Conservation (phyloP, 441 rosid genomes). For the Jatropha multifida region DNA sequence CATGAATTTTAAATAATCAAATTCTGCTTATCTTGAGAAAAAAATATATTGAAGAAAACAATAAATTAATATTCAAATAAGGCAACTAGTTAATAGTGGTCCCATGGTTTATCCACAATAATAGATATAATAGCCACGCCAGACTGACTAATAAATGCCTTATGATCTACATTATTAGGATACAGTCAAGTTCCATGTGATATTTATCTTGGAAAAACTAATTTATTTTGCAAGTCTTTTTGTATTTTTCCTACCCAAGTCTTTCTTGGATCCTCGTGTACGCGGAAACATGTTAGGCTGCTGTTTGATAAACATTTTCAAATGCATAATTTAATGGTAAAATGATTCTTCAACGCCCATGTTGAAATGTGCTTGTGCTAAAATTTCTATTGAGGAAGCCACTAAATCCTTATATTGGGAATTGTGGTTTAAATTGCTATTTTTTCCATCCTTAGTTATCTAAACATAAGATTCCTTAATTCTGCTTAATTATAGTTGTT, state of each 20-base stretch:
- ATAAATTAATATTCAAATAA: not conserved
- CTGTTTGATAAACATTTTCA: not conserved
- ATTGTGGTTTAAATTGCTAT: constrained; percentile 15
- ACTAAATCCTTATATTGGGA: not conserved
- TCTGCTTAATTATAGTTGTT: constrained; percentile 17
- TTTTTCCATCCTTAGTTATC: constrained; percentile 6
- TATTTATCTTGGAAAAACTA: constrained; percentile 1
- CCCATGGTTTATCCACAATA: not conserved
- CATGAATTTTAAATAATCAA: not conserved
- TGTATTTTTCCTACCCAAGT: not conserved
- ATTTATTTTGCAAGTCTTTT: not conserved
- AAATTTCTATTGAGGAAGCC: no score
- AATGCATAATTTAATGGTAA: not conserved
- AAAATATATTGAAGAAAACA: not conserved
- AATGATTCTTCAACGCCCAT: not conserved
- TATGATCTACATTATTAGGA: not conserved
- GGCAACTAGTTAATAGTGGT: not conserved
- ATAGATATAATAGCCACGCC: not conserved
- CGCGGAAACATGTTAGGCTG: not conserved
- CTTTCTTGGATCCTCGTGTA: not conserved
- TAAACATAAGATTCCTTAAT: constrained; percentile 7
- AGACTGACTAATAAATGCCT: not conserved
- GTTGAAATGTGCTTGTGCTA: no score
- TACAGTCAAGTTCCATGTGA: constrained; percentile 3
- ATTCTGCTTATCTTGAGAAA: not conserved